Conservation (phyloP, 495 filamentous ascomycete species). For the Hypoxylon lenormandii region DNA sequence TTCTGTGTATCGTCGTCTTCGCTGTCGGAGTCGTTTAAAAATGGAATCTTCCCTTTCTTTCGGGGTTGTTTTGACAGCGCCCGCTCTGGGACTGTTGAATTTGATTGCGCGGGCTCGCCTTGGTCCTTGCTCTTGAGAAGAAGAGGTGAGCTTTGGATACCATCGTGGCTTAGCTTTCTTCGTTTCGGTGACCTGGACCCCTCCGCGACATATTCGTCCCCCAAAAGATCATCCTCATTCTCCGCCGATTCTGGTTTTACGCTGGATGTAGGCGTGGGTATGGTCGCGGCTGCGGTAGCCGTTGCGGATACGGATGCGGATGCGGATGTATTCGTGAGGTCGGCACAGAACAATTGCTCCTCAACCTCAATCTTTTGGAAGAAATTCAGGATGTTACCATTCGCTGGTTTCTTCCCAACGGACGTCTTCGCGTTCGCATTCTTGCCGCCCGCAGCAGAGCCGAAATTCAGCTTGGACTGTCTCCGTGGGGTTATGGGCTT, state of each 20-base stretch:
- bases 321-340: conserved; percentile 12
- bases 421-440: conserved; percentile 34
- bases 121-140: background rate
- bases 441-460: conserved; percentile 24
- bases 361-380: conserved; percentile 55
- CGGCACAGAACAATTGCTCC: conserved; percentile 48
- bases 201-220: conserved; percentile 25
- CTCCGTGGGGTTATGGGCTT: conserved; percentile 43
- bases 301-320: background rate
- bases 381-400: conserved; percentile 73
- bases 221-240: conserved; percentile 45
- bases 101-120: conserved; percentile 11
- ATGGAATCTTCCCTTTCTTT: conserved; percentile 61
- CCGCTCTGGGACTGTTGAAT: conserved; percentile 1
- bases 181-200: conserved; percentile 43
- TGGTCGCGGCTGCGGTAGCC: background rate
- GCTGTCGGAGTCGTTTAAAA: conserved; percentile 76
- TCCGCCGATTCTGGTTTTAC: conserved; percentile 20
- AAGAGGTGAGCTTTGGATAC: conserved; percentile 1
- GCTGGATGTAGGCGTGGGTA: background rate
- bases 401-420: conserved; percentile 56
- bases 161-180: conserved; percentile 46
- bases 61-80: conserved; percentile 22
- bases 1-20: conserved; percentile 62
- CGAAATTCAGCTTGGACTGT: conserved; percentile 46